phyloP scores from a whole-genome alignment of 306 rosid genomes.

The Argentina anserina region DNA sequence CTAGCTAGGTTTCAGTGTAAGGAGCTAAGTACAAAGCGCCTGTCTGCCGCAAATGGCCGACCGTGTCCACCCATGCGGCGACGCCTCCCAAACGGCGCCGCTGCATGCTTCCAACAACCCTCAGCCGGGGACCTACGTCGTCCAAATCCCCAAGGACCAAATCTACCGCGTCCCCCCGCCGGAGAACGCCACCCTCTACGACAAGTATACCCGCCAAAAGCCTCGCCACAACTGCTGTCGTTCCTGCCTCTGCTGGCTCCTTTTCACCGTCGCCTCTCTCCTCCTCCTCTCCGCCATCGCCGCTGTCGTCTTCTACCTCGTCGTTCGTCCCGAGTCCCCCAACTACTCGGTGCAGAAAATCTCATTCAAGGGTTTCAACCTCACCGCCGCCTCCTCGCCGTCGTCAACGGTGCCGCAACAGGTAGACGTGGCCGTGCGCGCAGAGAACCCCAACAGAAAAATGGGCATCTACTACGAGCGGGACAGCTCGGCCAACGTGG shows the following conservation, averaged over 20 bases:
- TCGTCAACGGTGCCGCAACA: constrained; percentile 39
- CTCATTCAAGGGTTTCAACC: constrained; percentile 41
- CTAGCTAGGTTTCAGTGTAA: too few species aligned
- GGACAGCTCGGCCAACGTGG: constrained; percentile 43
- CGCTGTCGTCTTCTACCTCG: constrained; percentile 54
- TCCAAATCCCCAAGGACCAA: constrained; percentile 71
- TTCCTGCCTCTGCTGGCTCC: constrained; percentile 42
- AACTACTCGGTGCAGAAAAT: constrained; percentile 42
- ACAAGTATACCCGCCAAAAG: constrained; percentile 35
- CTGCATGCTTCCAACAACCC: too few species aligned
- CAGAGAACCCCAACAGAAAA: constrained; percentile 54
- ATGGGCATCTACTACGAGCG: constrained; percentile 65
- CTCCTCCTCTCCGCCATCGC: constrained; percentile 34
- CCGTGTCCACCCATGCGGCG: constrained; percentile 58
- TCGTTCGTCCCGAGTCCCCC: constrained; percentile 54
- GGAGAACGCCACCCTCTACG: constrained; percentile 51
- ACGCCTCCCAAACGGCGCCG: constrained; percentile 3
- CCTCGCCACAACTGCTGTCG: constrained; percentile 31
- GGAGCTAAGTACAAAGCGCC: not conserved
- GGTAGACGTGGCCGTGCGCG: constrained; percentile 42
- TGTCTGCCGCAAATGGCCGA: constrained; percentile 46
- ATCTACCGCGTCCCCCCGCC: constrained; percentile 79
- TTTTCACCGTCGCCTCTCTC: constrained; percentile 32
- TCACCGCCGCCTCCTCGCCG: constrained; percentile 27
- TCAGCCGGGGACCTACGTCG: constrained; percentile 55